Conservation (phyloP, 257 asterid genomes). For the Jacaranda mimosifolia region DNA sequence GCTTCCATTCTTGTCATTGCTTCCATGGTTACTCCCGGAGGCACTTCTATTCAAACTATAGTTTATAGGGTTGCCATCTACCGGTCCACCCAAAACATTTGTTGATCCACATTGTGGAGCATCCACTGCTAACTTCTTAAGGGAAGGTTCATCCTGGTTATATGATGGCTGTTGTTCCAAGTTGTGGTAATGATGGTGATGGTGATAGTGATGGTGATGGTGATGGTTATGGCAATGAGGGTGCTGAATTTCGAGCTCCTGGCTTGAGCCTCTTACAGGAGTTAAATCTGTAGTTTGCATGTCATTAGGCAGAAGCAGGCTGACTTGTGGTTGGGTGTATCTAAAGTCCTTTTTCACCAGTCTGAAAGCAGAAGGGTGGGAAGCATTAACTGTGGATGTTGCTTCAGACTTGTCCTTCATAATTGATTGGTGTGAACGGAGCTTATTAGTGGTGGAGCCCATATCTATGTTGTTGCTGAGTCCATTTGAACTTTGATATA, state of each 20-base stretch:
- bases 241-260: neutral
- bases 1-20: slow-evolving; percentile 47
- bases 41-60: slow-evolving; percentile 52
- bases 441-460: slow-evolving; percentile 57
- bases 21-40: slow-evolving; percentile 58
- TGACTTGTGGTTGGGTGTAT: slow-evolving; percentile 33
- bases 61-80: slow-evolving; percentile 42
- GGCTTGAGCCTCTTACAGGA: slow-evolving; percentile 4
- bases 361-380: slow-evolving; percentile 46
- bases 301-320: slow-evolving; percentile 31
- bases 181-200: slow-evolving; percentile 13
- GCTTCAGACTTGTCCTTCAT: slow-evolving; percentile 42
- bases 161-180: slow-evolving; percentile 18
- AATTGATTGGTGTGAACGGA: slow-evolving; percentile 31
- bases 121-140: slow-evolving; percentile 28
- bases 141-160: neutral
- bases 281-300: slow-evolving; percentile 38
- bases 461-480: slow-evolving; percentile 48
- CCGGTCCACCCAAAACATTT: slow-evolving; percentile 42
- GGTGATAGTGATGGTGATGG: slow-evolving; percentile 31
- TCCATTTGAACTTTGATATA: slow-evolving; percentile 52
- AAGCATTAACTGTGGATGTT: slow-evolving; percentile 43
- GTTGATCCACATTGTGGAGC: slow-evolving; percentile 44
- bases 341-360: slow-evolving; percentile 47
- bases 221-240: slow-evolving; percentile 2